Conservation (phyloP, 23 red algal genomes). For the Agarophyton chilense region DNA sequence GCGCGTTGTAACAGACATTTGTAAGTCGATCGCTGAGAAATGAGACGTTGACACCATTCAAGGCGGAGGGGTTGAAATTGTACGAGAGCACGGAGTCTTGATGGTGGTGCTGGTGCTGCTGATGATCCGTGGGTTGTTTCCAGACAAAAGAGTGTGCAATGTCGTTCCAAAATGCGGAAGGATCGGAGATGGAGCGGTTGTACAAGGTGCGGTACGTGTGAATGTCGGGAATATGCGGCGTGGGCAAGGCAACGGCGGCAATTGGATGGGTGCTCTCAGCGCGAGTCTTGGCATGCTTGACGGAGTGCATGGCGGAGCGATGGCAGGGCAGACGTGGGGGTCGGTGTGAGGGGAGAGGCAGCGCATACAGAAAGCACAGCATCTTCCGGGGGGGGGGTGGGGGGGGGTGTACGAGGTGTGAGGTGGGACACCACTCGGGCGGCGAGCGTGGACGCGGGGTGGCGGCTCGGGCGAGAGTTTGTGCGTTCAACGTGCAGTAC, state of each 20-base stretch:
- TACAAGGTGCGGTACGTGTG: slow-evolving; percentile 62
- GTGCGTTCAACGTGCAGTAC: too few species aligned
- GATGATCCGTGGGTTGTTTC: too few species aligned
- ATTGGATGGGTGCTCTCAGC: background rate
- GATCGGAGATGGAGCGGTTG: slow-evolving; percentile 54
- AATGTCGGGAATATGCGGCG: slow-evolving; percentile 57
- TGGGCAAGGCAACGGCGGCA: background rate
- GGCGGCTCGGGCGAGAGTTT: too few species aligned
- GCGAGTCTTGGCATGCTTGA: background rate
- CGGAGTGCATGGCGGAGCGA: background rate
- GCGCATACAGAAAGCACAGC: background rate
- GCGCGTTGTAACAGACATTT: slow-evolving; percentile 94
- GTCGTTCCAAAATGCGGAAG: slow-evolving; percentile 70
- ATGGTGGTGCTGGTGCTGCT: too few species aligned
- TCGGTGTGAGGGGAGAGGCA: background rate
- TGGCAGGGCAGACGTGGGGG: background rate
- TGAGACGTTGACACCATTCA: slow-evolving; percentile 11
- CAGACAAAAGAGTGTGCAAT: slow-evolving; percentile 72
- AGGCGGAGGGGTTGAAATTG: slow-evolving; percentile 41
- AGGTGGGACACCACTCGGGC: too few species aligned
- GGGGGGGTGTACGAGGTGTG: too few species aligned
- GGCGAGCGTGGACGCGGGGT: background rate
- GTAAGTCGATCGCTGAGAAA: slow-evolving; percentile 52
- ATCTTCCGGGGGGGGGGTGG: background rate
- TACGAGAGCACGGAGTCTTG: slow-evolving; percentile 15